phyloP scores from a whole-genome alignment of 208 protist genomes.

The Wallacemonas collosoma region DNA sequence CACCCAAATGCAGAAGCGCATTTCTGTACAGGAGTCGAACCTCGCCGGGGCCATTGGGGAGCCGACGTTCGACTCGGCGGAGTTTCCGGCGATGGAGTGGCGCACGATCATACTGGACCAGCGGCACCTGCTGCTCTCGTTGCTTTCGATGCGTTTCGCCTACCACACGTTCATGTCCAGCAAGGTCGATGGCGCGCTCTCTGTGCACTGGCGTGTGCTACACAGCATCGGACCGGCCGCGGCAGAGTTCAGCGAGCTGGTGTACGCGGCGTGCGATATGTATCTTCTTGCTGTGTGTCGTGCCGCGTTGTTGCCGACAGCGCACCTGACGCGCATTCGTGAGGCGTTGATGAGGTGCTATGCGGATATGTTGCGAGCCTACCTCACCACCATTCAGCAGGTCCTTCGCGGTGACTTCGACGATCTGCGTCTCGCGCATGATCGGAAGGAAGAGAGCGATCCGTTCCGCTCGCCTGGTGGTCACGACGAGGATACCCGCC shows the following conservation, averaged over 20 bases:
- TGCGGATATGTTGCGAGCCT: conserved; percentile 58
- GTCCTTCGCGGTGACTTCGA: conserved; percentile 53
- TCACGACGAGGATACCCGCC: conserved; percentile 6
- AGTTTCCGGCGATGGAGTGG: conserved; percentile 77
- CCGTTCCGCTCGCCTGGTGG: neutral
- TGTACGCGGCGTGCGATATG: conserved; percentile 75
- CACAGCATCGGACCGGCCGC: conserved; percentile 72
- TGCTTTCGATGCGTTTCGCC: conserved; percentile 84
- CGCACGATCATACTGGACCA: conserved; percentile 55
- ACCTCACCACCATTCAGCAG: conserved; percentile 71
- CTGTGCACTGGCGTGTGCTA: conserved; percentile 87
- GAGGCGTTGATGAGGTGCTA: conserved; percentile 72
- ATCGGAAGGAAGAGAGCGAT: conserved; percentile 2
- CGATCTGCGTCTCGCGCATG: neutral
- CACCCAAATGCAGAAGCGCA: conserved; percentile 60
- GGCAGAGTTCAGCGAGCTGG: conserved; percentile 63
- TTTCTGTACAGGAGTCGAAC: conserved; percentile 49
- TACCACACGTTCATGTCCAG: conserved; percentile 87
- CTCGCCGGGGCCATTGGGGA: conserved; percentile 56
- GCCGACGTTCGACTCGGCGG: conserved; percentile 79
- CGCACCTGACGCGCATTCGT: conserved; percentile 72
- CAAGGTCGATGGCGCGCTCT: conserved; percentile 43
- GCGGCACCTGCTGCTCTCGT: conserved; percentile 55
- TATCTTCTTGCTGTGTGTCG: conserved; percentile 71
- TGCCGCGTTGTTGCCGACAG: conserved; percentile 68